Base-by-base conservation (phyloP, 805 yeast genomes). In the Priceomyces carsonii region DNA sequence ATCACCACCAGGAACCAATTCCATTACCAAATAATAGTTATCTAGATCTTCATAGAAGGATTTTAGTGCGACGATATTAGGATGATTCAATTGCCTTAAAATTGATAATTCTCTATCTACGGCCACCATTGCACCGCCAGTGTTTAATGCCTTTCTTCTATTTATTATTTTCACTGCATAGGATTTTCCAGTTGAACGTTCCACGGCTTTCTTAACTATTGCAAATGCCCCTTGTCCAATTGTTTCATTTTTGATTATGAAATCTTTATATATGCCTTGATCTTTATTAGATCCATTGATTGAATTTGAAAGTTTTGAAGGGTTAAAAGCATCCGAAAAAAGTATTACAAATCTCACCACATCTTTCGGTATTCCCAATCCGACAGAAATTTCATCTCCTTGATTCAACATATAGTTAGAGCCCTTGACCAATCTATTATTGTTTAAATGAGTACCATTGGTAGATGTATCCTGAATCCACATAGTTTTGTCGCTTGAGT, bases 211-310 rank as follows among this genome's bases (percentile, higher is more conserved):
- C 47, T 88, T 83, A 18, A 93, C 99, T 1, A 90, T 85, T 5
- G 98, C 98, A 72, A 91, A 91, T 7, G 98, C 98, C n/a, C 99
- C 99, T 50, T 88, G 93, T 1, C 99, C 99, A 1, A 91, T 85
- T 10, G 86, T 81, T 51, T 85, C 95, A 54, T 83, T 86, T 40
- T 82, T 77, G 14, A 91, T 78, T 9, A 86, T 83, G 59, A 82
- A 93, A 50, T 83, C 79, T 39, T 75, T 77, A 48, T 72, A 71
- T 8, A 86, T 79, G 1, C 90, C 89, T 20, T 75, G 68, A 36
- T 68, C 69, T 39, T 47, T 59, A 32, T 38, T 40, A 50, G 53
- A 46, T 35, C 40, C 47, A 33, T 51, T 49, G 17, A 49, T 41
- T 7, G 52, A 34, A 23, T 42, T 48, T 18, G 58, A 50, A 26